Percentiles rank a stretch among this genome's conserved stretches.
phyloP scores from a whole-genome alignment of 169 alveolate genomes.

The Ichthyophthirius multifiliis region DNA sequence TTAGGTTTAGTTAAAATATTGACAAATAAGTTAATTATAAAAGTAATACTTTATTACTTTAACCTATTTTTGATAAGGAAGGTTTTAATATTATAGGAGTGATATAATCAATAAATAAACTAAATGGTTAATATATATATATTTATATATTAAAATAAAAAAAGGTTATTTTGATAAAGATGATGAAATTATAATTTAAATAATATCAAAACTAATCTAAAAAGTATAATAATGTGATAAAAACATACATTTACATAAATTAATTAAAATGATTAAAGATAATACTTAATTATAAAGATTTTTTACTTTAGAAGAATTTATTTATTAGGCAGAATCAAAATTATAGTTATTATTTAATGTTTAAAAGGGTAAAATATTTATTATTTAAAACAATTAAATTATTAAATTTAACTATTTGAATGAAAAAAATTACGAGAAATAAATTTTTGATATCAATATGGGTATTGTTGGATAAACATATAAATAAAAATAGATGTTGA shows the following conservation, averaged over 20 bases:
- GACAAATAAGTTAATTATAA: conserved; percentile 54
- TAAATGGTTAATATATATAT: background rate
- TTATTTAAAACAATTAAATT: background rate
- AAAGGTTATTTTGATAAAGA: conserved; percentile 12
- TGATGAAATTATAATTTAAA: background rate
- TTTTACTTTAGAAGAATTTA: background rate
- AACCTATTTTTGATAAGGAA: conserved; percentile 45
- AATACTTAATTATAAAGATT: background rate
- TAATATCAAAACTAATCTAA: background rate
- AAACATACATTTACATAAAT: background rate
- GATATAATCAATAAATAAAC: background rate
- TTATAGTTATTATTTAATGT: background rate
- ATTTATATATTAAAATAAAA: no score
- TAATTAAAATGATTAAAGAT: background rate
- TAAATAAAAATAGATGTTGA: background rate
- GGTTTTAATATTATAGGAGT: background rate
- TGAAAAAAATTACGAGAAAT: background rate
- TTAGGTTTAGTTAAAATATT: conserved; percentile 45
- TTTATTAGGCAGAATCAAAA: background rate
- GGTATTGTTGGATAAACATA: conserved; percentile 13
- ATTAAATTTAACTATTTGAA: background rate
- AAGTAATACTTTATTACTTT: conserved; percentile 47
- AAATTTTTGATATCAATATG: background rate
- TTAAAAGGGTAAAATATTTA: background rate
- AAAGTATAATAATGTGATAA: background rate